phyloP scores from a whole-genome alignment of 495 filamentous ascomycete genomes.

The Tuber melanosporum region DNA sequence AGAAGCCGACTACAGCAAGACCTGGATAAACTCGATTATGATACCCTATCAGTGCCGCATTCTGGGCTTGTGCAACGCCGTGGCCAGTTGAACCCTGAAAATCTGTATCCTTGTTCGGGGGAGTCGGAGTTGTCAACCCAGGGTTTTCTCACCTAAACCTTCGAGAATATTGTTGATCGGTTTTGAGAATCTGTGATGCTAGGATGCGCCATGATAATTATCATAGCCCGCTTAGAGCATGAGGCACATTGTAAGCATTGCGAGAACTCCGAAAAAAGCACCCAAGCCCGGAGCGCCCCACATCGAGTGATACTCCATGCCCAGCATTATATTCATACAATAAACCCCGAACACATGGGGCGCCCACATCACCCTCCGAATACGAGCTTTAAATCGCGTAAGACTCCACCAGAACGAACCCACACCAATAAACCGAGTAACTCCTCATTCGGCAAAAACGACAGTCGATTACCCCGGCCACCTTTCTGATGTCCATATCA shows the following conservation, averaged over 20 bases:
- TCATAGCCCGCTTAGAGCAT: not conserved
- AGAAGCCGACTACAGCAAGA: not conserved
- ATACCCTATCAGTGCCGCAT: not conserved
- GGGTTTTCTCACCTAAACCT: not conserved
- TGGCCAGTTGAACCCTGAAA: not conserved
- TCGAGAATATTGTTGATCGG: not conserved
- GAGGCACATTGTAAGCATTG: not conserved
- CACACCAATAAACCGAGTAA: not conserved
- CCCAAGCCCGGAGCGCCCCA: not conserved
- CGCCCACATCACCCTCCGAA: not conserved
- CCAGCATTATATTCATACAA: not conserved
- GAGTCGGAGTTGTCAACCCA: not conserved
- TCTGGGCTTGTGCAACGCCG: not conserved
- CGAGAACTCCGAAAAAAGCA: not conserved
- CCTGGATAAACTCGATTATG: not conserved
- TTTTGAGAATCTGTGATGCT: not conserved
- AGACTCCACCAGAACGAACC: not conserved
- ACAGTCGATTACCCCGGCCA: not conserved
- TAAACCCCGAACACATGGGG: not conserved
- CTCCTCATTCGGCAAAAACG: not conserved
- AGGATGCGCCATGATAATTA: not conserved
- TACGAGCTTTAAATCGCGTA: not conserved
- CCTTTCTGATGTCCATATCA: not conserved
- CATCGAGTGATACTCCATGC: not conserved
- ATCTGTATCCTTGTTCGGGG: not conserved